These are phyloP conservation scores for Neonothopanus nambi DNA, from an alignment of 1,284 basidiomycete species.

Conservation along the genomic window DNA sequence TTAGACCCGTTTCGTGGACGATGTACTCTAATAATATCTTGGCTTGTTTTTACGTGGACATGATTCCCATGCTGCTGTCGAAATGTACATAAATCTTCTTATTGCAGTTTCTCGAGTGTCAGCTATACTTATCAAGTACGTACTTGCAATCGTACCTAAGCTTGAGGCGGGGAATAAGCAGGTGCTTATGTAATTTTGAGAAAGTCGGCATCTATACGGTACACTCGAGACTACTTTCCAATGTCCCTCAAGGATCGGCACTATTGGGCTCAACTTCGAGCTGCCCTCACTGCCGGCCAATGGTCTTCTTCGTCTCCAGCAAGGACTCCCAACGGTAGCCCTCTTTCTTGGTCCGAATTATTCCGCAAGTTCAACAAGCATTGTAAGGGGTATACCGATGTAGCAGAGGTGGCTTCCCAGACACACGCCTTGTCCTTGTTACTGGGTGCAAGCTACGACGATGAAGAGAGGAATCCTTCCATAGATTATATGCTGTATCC, in stretches of 20 bases:
- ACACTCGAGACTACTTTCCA: no score
- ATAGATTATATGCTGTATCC: slow-evolving; percentile 33
- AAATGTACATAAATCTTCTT: no score
- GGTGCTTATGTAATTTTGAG: no score
- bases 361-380: slow-evolving; percentile 90
- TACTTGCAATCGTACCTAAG: no score
- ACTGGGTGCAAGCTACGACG: slow-evolving; percentile 45
- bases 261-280: slow-evolving; percentile 73
- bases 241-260: slow-evolving; percentile 57
- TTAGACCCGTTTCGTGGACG: no score
- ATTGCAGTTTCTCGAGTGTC: no score
- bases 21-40: no score
- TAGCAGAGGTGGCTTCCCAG: slow-evolving; percentile 67
- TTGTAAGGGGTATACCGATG: slow-evolving; percentile 57
- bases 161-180: no score
- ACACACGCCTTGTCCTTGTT: slow-evolving; percentile 65
- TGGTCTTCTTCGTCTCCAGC: slow-evolving; percentile 67
- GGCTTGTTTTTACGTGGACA: no score
- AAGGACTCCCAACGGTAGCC: slow-evolving; percentile 55
- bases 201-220: no score
- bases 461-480: slow-evolving; percentile 47
- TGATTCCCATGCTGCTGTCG: no score
- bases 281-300: slow-evolving; percentile 64
- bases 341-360: slow-evolving; percentile 77
- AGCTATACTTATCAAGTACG: no score